Percentiles rank a stretch among this genome's conserved stretches.
phyloP scores from a whole-genome alignment of 495 filamentous ascomycete species.

The Talaromyces thailandensis region DNA sequence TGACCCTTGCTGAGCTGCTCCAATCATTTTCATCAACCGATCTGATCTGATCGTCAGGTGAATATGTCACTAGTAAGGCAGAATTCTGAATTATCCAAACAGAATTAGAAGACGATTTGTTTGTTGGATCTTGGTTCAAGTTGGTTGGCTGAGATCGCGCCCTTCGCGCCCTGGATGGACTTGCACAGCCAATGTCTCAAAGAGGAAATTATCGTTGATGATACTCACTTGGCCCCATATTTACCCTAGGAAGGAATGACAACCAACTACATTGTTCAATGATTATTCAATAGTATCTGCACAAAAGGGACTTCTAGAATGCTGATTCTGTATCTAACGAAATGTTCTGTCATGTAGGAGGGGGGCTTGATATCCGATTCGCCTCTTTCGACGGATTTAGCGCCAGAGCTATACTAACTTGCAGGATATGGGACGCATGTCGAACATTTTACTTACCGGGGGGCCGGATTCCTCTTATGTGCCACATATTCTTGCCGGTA shows the following conservation, averaged over 20 bases:
- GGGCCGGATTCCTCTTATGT: background rate
- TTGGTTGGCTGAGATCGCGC: background rate
- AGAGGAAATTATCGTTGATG: background rate
- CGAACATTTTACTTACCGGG: background rate
- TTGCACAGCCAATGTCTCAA: background rate
- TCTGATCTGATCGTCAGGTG: background rate
- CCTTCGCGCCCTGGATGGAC: background rate
- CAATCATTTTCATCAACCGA: background rate
- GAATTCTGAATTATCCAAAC: background rate
- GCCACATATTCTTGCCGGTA: background rate
- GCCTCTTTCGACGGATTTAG: background rate
- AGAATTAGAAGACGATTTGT: background rate
- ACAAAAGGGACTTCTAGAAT: background rate
- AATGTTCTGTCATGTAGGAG: background rate
- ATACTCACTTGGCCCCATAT: background rate
- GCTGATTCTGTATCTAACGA: background rate
- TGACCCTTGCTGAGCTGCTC: background rate
- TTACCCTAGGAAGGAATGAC: too few relatives aligned
- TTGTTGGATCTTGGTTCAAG: background rate
- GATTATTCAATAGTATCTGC: background rate
- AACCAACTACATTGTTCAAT: background rate
- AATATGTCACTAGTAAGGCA: background rate
- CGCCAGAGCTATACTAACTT: background rate
- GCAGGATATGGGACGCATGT: background rate
- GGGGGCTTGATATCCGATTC: background rate